Evolutionary conservation across 2,329 filamentous ascomycete species (phyloP), one percentile per base, ranked within the genome.

Genomic region (Xylaria sp.): DNA sequence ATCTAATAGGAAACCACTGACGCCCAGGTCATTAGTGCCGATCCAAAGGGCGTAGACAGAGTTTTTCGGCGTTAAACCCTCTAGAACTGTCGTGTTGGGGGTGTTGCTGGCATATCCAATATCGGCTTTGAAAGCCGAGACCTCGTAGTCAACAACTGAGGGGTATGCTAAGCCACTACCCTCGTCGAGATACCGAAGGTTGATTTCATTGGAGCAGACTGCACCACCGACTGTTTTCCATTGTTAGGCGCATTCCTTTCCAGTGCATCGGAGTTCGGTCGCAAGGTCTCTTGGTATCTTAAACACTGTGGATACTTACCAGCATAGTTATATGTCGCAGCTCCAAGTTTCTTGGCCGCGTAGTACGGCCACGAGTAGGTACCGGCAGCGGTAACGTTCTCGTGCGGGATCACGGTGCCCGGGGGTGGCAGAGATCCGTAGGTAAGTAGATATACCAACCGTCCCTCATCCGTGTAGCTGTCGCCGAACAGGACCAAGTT

Each of bases 21-120:
- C 81, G 21, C 91, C 90, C 9, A 94, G 79, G 71, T 95, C 91
- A 72, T 94, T 94, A 23, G 90, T 93, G 2, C 91, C 91, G 69
- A 94, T 92, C 89, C 89, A 94, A 53, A 94, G 83, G 1, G 87
- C 83, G 71, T 92, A 94, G 2, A 92, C 87, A 0, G 90, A 92
- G 65, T 88, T 87, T 31, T 84, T 76, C 1, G 82, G 69, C 2
- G 79, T 81, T 47, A 81, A 76, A 66, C 80, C 70, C 0, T 76
- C 74, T 66, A 81, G 84, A 4, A 84, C 73, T 1, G 77, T 73
- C 60, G 76, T 67, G 11, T 65, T 69, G 7, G 60, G 57, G 17
- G 66, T 67, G 1, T 51, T 31, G 15, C 54, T 43, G 8, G 65
- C 73, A 55, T 75, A 80, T 3, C 73, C 72, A 3, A 78, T 67